These are phyloP conservation scores for Aspergillus leporis DNA, from an alignment of 495 filamentous ascomycete species.

Conservation along the genomic window DNA sequence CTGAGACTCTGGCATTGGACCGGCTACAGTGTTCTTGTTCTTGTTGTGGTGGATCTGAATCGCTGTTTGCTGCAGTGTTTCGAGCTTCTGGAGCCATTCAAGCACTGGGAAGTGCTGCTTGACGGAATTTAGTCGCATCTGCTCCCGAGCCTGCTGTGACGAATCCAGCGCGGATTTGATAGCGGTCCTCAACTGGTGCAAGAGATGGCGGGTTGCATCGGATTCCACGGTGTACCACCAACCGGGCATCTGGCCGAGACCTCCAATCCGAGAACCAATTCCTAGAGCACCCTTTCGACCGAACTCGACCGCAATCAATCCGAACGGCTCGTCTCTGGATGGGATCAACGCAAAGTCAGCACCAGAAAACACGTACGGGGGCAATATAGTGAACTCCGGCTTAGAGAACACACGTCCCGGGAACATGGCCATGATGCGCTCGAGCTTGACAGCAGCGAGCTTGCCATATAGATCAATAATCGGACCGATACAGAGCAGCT, in stretches of 20 bases:
- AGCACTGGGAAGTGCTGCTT: slow-evolving; percentile 76
- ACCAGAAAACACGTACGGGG: slow-evolving; percentile 74
- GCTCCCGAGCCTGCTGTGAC: slow-evolving; percentile 54
- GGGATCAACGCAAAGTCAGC: slow-evolving; percentile 83
- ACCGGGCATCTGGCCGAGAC: slow-evolving; percentile 78
- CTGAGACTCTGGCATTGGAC: slow-evolving; percentile 38
- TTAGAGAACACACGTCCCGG: slow-evolving; percentile 72
- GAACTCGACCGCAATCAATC: slow-evolving; percentile 77
- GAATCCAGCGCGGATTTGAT: slow-evolving; percentile 67
- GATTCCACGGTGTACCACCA: slow-evolving; percentile 73
- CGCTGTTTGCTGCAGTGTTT: slow-evolving; percentile 60
- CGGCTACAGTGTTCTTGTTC: slow-evolving; percentile 32
- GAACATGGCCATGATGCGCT: slow-evolving; percentile 70
- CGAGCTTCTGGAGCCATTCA: slow-evolving; percentile 65
- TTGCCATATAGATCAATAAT: slow-evolving; percentile 78
- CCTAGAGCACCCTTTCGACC: slow-evolving; percentile 76
- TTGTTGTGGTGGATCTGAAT: slow-evolving; percentile 51
- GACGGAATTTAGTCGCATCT: slow-evolving; percentile 75
- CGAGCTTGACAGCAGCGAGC: slow-evolving; percentile 73
- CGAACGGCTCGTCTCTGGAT: slow-evolving; percentile 80
- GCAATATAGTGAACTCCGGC: slow-evolving; percentile 74
- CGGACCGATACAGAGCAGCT: slow-evolving; percentile 71
- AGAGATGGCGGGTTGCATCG: slow-evolving; percentile 66
- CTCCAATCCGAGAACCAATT: slow-evolving; percentile 64
- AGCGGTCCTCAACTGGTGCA: slow-evolving; percentile 71